A percentile compares a stretch with the other conserved stretches of the same genome.
phyloP scores from a whole-genome alignment of 73 alveolate species.

The Diophrys appendiculata region DNA sequence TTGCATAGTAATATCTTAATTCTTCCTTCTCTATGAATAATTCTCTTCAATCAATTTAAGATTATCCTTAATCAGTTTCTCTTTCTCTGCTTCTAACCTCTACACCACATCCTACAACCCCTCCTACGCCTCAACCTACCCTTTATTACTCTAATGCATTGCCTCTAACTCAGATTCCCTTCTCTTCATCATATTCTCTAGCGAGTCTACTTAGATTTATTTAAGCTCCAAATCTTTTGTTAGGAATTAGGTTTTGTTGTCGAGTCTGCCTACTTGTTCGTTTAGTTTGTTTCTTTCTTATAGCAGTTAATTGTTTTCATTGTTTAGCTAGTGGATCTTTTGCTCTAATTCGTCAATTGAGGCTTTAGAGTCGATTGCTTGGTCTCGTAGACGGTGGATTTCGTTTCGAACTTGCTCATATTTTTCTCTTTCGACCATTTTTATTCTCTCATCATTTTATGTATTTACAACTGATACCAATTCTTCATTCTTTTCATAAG shows the following conservation, averaged over 20 bases:
- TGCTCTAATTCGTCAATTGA: not conserved
- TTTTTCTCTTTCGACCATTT: not conserved
- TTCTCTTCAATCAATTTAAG: not conserved
- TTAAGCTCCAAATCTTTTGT: constrained; percentile 10
- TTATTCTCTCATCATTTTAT: not conserved
- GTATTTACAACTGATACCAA: not conserved
- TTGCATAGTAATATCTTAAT: no score
- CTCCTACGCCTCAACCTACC: not conserved
- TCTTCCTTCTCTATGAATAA: no score
- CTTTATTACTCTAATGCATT: not conserved
- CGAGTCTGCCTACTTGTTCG: constrained; percentile 4
- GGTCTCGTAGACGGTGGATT: not conserved
- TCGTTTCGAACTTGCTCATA: not conserved
- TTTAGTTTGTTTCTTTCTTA: not conserved
- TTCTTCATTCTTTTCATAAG: not conserved
- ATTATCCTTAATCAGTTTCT: constrained; percentile 1
- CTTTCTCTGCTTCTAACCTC: not conserved
- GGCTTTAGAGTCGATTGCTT: not conserved
- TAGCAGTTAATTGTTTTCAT: not conserved
- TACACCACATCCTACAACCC: not conserved
- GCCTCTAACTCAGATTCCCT: constrained; percentile 11
- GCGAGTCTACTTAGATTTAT: not conserved
- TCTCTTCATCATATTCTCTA: constrained; percentile 6
- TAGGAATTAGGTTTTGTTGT: not conserved
- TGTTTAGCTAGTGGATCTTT: not conserved